phyloP scores from a whole-genome alignment of 2,329 filamentous ascomycete genomes.

The Sporothrix variecibatus region DNA sequence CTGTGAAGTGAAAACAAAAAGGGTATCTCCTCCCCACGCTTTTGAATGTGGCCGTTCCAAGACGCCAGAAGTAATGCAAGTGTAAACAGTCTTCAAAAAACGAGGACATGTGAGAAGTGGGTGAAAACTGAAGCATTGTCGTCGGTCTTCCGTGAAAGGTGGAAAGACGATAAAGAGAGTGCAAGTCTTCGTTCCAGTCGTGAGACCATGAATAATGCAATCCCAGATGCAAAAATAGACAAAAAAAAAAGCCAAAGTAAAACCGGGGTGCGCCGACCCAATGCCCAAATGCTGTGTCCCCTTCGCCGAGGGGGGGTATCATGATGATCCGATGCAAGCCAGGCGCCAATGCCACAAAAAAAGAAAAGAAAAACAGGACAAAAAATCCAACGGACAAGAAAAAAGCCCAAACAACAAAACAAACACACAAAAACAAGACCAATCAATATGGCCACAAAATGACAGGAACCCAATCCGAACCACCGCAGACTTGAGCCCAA shows the following conservation, averaged over 20 bases:
- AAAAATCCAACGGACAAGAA: not conserved
- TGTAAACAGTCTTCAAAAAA: too few relatives aligned
- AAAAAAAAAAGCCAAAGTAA: not conserved
- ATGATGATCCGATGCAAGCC: not conserved
- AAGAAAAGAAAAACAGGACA: not conserved
- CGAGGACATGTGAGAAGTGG: not conserved
- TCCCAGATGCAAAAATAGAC: not conserved
- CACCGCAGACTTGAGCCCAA: not conserved
- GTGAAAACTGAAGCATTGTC: too few relatives aligned
- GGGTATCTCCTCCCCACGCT: slow-evolving; percentile 2
- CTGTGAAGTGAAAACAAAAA: not conserved
- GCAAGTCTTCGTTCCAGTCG: too few relatives aligned
- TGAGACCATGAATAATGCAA: not conserved
- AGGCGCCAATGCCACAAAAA: not conserved
- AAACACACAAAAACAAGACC: not conserved
- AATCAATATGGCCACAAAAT: not conserved
- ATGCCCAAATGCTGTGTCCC: not conserved
- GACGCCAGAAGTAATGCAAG: slow-evolving; percentile 4
- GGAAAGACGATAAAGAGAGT: too few relatives aligned
- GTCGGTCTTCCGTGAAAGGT: too few relatives aligned
- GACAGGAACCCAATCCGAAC: not conserved
- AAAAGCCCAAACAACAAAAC: not conserved
- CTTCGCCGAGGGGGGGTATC: not conserved
- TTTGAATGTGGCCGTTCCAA: not conserved
- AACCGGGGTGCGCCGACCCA: not conserved